A percentile compares a stretch with the other conserved stretches of the same genome.
These are phyloP conservation scores for Psilocybe cubensis DNA, from an alignment of 768 basidiomycete species.

Conservation along the genomic window DNA sequence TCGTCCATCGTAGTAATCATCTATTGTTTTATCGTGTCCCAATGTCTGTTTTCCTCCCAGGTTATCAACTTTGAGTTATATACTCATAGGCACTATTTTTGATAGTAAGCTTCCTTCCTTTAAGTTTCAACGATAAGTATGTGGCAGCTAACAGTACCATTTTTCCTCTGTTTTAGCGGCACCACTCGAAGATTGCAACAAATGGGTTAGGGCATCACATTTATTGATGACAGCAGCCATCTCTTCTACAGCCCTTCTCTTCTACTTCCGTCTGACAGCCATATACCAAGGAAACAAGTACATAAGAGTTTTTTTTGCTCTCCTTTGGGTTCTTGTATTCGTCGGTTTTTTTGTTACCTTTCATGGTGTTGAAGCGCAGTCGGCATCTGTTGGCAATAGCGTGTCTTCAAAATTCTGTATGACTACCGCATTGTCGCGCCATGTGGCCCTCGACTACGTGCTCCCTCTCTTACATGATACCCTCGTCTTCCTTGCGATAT, in stretches of 20 bases:
- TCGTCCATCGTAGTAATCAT: too few relatives aligned
- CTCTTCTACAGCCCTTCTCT: slow-evolving; percentile 7
- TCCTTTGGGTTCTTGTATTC: slow-evolving; percentile 3
- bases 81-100: neutral
- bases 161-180: neutral
- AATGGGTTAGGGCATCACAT: neutral
- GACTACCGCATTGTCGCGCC: slow-evolving; percentile 1
- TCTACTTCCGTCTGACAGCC: slow-evolving; percentile 7
- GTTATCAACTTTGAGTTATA: neutral
- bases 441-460: neutral
- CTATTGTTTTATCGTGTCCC: too few relatives aligned
- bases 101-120: neutral
- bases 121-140: too few relatives aligned
- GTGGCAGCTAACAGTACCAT: too few relatives aligned
- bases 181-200: neutral
- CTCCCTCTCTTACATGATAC: slow-evolving; percentile 8
- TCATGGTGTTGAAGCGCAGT: slow-evolving; percentile 2
- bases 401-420: neutral
- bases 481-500: slow-evolving; percentile 9
- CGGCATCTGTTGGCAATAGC: neutral
- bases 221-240: slow-evolving; percentile 3
- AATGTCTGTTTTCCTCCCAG: neutral
- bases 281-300: slow-evolving; percentile 10
- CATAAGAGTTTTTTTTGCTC: slow-evolving; percentile 1
- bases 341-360: slow-evolving; percentile 2